phyloP scores from a whole-genome alignment of 106 monocot genomes.

The Acanthochlamys bracteata region DNA sequence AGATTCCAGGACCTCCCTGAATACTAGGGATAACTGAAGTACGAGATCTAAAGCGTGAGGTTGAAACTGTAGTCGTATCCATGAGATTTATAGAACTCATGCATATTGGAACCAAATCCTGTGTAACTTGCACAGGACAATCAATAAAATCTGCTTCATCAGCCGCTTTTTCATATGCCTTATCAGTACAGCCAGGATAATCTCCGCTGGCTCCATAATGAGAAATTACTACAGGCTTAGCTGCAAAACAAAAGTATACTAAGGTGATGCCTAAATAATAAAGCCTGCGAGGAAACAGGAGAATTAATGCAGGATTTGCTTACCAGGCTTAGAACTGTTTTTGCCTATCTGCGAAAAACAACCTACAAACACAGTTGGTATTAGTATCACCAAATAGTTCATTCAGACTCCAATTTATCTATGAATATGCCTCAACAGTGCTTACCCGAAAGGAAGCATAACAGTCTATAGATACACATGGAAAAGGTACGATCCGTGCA shows the following conservation, averaged over 20 bases:
- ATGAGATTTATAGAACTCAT: conserved; percentile 67
- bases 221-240: conserved; percentile 49
- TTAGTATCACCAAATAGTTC: neutral
- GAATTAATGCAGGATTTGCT: neutral
- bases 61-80: conserved; percentile 34
- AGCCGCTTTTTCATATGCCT: conserved; percentile 73
- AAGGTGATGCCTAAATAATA: neutral
- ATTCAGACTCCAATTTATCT: neutral
- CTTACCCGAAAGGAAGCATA: too few species aligned
- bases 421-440: neutral
- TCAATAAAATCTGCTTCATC: conserved; percentile 87
- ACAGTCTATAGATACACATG: too few species aligned
- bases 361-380: conserved; percentile 30
- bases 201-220: conserved; percentile 88
- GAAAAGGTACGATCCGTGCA: too few species aligned
- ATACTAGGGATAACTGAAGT: conserved; percentile 46
- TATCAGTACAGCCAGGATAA: conserved; percentile 84
- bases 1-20: conserved; percentile 53
- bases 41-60: conserved; percentile 32
- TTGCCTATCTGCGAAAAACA: conserved; percentile 66
- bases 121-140: conserved; percentile 72
- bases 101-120: conserved; percentile 67
- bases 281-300: neutral
- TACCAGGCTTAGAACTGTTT: conserved; percentile 21
- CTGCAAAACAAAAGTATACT: conserved; percentile 22